Percentiles rank a stretch among this genome's conserved stretches.
phyloP scores from a whole-genome alignment of 768 basidiomycete species.

The Lactarius sp. region DNA sequence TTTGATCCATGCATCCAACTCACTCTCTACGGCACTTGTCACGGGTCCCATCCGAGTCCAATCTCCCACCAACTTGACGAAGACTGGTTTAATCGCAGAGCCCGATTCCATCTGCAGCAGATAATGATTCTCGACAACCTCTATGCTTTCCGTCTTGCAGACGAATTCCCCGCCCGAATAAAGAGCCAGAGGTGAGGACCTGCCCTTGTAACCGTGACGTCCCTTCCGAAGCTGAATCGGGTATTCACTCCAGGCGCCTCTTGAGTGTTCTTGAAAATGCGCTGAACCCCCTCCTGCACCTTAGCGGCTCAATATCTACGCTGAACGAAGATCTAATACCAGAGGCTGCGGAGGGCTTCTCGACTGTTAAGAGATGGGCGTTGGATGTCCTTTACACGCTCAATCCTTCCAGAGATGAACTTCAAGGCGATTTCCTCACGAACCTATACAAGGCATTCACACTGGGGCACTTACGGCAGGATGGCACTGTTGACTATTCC shows the following conservation, averaged over 20 bases:
- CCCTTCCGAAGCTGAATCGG: neutral
- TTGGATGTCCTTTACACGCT: slow-evolving; percentile 37
- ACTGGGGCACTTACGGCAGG: slow-evolving; percentile 29
- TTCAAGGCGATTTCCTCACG: slow-evolving; percentile 36
- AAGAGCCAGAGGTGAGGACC: slow-evolving; percentile 8
- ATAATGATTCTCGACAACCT: slow-evolving; percentile 42
- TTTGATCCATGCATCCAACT: slow-evolving; percentile 13
- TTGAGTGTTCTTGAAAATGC: slow-evolving; percentile 40
- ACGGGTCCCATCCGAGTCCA: slow-evolving; percentile 34
- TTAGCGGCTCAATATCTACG: slow-evolving; percentile 41
- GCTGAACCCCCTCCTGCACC: slow-evolving; percentile 43
- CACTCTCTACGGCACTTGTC: slow-evolving; percentile 39
- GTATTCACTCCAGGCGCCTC: neutral
- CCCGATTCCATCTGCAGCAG: slow-evolving; percentile 46
- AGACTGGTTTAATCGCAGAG: slow-evolving; percentile 39
- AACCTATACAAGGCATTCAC: slow-evolving; percentile 35
- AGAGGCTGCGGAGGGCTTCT: slow-evolving; percentile 35
- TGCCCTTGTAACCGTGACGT: neutral
- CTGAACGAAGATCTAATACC: slow-evolving; percentile 38
- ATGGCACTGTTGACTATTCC: neutral
- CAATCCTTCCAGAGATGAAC: slow-evolving; percentile 23
- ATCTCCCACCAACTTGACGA: slow-evolving; percentile 34
- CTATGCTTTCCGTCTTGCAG: slow-evolving; percentile 3
- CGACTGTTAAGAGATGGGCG: slow-evolving; percentile 44
- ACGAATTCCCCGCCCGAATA: neutral